Base-by-base conservation (phyloP, 495 filamentous ascomycete genomes). In the Aspergillus coremiiformis region DNA sequence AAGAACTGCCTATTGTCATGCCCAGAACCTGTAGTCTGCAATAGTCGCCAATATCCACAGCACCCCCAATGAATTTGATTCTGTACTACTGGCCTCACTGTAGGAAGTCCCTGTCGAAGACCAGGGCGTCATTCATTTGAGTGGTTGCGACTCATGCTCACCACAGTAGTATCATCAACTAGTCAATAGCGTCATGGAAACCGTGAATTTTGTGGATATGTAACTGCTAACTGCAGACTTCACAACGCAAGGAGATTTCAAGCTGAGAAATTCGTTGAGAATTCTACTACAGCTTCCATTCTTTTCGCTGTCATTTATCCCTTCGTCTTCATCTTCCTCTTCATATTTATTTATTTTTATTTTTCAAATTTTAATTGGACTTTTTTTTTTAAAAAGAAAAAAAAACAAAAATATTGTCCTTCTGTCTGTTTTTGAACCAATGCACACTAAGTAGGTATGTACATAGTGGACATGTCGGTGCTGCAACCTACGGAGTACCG, bases 151-250 rank as follows among this genome's bases (percentile, higher is more conserved):
- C 37, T 41, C 37, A 20, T 14, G n/a, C 8, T 21, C 37, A 41
- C 17, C 19, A 41, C 37, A 41, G 37, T 41, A 20, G 37, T 21
- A 41, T 41, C 17, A 3, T 43, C 30, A 24, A 43, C 35, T 33
- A 52, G 48, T 55, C 53, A 39, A 56, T 42, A 53, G 57, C 57
- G 57, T 59, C 57, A 59, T 56, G 45, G 50, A 17, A 41, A 15
- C 37, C 37, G 37, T 41, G 37, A 29, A 27, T 49, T n/a, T n/a
- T n/a, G n/a, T n/a, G n/a, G n/a, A n/a, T n/a, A n/a, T n/a, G n/a
- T n/a, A n/a, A n/a, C n/a, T n/a, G n/a, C n/a, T n/a, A n/a, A n/a
- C n/a, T 14, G 26, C 22, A 14, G 37, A 39, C 35, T 29, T 51
- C 15, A 43, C 24, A n/a, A 51, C 48, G 48, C 37, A 51, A 51